phyloP scores from a whole-genome alignment of 768 basidiomycete genomes.

The Suillus spraguei region DNA sequence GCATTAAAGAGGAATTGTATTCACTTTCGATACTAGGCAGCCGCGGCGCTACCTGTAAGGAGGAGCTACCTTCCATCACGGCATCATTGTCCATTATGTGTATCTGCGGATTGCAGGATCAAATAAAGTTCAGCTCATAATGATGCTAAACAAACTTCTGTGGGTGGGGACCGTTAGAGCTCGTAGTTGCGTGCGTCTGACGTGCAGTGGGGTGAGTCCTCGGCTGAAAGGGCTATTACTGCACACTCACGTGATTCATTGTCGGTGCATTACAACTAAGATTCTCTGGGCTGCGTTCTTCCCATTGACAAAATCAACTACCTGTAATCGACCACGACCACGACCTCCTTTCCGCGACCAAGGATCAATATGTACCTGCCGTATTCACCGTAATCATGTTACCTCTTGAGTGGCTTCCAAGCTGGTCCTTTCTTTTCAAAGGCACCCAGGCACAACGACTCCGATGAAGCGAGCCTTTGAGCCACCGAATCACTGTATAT shows the following conservation, averaged over 20 bases:
- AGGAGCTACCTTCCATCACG: conserved; percentile 26
- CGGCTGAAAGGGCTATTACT: not conserved
- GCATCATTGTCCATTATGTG: conserved; percentile 38
- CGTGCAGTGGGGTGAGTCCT: conserved; percentile 1
- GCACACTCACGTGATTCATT: conserved; percentile 1
- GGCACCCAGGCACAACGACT: not conserved
- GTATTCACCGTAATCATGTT: not conserved
- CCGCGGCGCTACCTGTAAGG: conserved; percentile 20
- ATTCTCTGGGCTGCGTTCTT: not conserved
- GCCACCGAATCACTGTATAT: conserved; percentile 5
- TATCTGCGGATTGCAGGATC: conserved; percentile 24
- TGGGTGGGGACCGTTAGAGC: not conserved
- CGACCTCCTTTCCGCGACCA: not conserved
- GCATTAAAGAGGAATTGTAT: conserved; percentile 7
- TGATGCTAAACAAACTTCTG: not conserved
- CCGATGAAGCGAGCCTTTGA: conserved; percentile 8
- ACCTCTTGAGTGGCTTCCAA: not conserved
- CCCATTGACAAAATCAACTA: not conserved
- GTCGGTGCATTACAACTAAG: not conserved
- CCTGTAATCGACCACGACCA: not conserved
- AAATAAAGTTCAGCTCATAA: not conserved
- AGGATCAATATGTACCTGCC: not conserved
- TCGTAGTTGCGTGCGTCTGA: conserved; percentile 4
- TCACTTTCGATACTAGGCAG: conserved; percentile 3
- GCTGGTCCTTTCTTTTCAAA: conserved; percentile 2